A percentile compares a stretch with the other conserved stretches of the same genome.
Evolutionary conservation across 441 rosid genomes (phyloP).

Genomic region (Gossypium laxum): DNA sequence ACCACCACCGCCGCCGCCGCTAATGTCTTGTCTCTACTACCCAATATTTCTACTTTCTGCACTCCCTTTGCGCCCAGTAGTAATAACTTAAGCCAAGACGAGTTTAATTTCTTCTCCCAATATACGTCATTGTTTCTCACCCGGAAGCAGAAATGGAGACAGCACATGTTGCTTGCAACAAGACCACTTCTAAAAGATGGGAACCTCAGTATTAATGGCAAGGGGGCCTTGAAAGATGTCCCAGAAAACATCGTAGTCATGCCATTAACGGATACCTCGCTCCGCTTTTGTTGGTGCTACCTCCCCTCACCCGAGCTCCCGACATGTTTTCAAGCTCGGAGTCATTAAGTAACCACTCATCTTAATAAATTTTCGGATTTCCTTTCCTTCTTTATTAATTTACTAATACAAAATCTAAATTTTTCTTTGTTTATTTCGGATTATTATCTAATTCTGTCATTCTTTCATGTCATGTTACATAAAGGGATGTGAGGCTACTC

Average conservation of each 20-base stretch:
- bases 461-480: neutral
- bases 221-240: slow-evolving; percentile 26
- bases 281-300: slow-evolving; percentile 34
- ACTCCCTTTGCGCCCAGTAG: neutral
- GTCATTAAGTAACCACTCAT: slow-evolving; percentile 21
- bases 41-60: slow-evolving; percentile 8
- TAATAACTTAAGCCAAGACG: neutral
- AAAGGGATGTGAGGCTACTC: slow-evolving; percentile 27
- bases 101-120: slow-evolving; percentile 7
- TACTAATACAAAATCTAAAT: neutral
- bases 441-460: neutral
- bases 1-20: neutral
- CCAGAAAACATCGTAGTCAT: slow-evolving; percentile 32
- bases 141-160: slow-evolving; percentile 27
- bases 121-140: slow-evolving; percentile 1
- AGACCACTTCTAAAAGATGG: slow-evolving; percentile 35
- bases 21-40: slow-evolving; percentile 9
- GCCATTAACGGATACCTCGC: slow-evolving; percentile 28
- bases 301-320: slow-evolving; percentile 20
- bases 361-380: neutral
- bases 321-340: slow-evolving; percentile 38
- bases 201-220: slow-evolving; percentile 25
- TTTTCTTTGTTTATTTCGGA: neutral
- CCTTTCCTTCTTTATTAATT: neutral
- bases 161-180: slow-evolving; percentile 29